These are phyloP conservation scores for Magnolia kwangsiensis DNA, from an alignment of 164 flowering plant species.

Conservation along the genomic window DNA sequence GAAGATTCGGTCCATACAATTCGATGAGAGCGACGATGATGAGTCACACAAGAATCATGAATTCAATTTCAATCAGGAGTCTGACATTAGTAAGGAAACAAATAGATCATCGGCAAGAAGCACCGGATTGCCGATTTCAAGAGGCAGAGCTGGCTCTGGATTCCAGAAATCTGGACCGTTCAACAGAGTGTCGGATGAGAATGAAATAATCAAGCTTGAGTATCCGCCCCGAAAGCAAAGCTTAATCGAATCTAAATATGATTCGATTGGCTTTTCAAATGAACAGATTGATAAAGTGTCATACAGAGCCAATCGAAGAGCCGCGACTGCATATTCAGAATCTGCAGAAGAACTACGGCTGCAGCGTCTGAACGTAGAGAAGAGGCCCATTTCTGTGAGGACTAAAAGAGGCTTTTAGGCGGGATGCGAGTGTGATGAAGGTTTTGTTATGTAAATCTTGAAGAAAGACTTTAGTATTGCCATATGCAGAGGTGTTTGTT, in stretches of 20 bases:
- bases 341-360: neutral
- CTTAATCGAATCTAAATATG: neutral
- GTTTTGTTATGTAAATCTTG: too few species aligned
- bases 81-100: too few species aligned
- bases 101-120: too few species aligned
- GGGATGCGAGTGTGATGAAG: neutral
- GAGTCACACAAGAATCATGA: neutral
- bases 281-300: neutral
- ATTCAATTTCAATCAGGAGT: too few species aligned
- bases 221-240: neutral
- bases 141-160: too few species aligned
- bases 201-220: too few species aligned
- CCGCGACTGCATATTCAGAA: neutral
- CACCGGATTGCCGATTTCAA: too few species aligned
- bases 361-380: neutral
- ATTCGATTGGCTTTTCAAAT: neutral
- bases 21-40: neutral
- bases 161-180: too few species aligned
- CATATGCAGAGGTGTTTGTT: too few species aligned
- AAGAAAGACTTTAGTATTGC: too few species aligned
- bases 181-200: too few species aligned
- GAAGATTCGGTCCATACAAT: neutral
- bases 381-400: slow-evolving; percentile 4
- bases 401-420: neutral
- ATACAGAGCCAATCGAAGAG: neutral